A percentile compares a stretch with the other conserved stretches of the same genome.
phyloP scores from a whole-genome alignment of 2,329 filamentous ascomycete species.

The Triangularia setosa region DNA sequence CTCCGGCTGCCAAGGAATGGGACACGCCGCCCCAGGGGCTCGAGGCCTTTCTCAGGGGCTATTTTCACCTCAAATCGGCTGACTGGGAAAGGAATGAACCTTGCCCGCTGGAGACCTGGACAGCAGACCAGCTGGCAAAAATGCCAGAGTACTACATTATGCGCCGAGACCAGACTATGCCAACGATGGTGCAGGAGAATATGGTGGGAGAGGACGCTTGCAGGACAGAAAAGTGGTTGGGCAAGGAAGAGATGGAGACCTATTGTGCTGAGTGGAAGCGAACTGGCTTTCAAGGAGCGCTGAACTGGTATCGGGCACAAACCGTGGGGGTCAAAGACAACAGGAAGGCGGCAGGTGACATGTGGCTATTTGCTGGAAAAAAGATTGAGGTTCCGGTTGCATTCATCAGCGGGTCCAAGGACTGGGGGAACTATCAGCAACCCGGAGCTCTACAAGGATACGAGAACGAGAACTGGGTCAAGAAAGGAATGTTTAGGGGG shows the following conservation, averaged over 20 bases:
- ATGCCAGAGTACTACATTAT: slow-evolving; percentile 69
- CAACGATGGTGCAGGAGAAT: slow-evolving; percentile 49
- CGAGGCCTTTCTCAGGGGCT: slow-evolving; percentile 59
- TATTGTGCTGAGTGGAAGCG: slow-evolving; percentile 59
- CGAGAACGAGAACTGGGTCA: slow-evolving; percentile 47
- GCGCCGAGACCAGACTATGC: slow-evolving; percentile 55
- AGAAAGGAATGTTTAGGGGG: slow-evolving; percentile 45
- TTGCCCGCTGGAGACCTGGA: slow-evolving; percentile 51
- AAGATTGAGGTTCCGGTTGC: slow-evolving; percentile 58
- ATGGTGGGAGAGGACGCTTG: slow-evolving; percentile 50
- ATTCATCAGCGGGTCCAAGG: slow-evolving; percentile 58
- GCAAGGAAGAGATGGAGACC: slow-evolving; percentile 52
- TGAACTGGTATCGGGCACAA: slow-evolving; percentile 60
- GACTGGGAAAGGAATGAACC: slow-evolving; percentile 55
- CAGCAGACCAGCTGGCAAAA: slow-evolving; percentile 51
- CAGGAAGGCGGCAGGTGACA: slow-evolving; percentile 41
- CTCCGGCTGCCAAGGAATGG: slow-evolving; percentile 47
- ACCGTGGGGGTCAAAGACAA: slow-evolving; percentile 45
- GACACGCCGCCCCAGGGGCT: slow-evolving; percentile 36
- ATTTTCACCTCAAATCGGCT: slow-evolving; percentile 65
- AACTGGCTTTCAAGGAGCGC: slow-evolving; percentile 60
- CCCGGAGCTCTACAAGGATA: slow-evolving; percentile 57
- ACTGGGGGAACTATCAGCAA: slow-evolving; percentile 67
- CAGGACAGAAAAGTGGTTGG: slow-evolving; percentile 50
- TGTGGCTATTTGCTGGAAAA: slow-evolving; percentile 55